Evolutionary conservation across 345 rosid species (phyloP).

Genomic region (Litchi chinensis): DNA sequence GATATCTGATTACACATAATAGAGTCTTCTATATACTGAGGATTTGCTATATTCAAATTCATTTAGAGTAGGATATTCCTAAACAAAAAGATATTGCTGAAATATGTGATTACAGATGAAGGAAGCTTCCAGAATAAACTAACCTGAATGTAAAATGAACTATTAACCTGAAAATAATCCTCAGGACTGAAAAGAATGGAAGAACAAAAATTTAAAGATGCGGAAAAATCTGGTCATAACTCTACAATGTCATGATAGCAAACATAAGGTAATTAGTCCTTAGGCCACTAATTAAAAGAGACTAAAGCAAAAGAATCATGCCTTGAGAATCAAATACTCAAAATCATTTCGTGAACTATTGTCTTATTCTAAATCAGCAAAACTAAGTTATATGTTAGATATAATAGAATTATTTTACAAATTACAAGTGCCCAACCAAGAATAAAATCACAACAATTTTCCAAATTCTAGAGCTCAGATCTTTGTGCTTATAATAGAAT

Average conservation of each 20-base stretch:
- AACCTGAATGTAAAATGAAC: neutral
- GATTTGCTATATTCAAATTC: neutral
- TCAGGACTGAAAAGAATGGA: neutral
- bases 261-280: neutral
- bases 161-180: neutral
- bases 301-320: neutral
- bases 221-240: neutral
- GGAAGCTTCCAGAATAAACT: neutral
- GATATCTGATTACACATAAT: neutral
- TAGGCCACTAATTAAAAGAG: neutral
- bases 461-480: neutral
- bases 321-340: neutral
- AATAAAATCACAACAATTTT: neutral
- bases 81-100: neutral
- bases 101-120: neutral
- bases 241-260: neutral
- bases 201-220: too few species aligned
- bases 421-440: neutral
- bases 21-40: neutral
- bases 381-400: neutral
- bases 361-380: conserved; percentile 4
- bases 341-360: neutral
- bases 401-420: neutral
- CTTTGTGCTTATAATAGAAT: neutral
- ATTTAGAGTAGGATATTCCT: neutral